These are phyloP conservation scores for Alternaria brassicicola DNA, from an alignment of 2,329 filamentous ascomycete species.

Conservation along the genomic window DNA sequence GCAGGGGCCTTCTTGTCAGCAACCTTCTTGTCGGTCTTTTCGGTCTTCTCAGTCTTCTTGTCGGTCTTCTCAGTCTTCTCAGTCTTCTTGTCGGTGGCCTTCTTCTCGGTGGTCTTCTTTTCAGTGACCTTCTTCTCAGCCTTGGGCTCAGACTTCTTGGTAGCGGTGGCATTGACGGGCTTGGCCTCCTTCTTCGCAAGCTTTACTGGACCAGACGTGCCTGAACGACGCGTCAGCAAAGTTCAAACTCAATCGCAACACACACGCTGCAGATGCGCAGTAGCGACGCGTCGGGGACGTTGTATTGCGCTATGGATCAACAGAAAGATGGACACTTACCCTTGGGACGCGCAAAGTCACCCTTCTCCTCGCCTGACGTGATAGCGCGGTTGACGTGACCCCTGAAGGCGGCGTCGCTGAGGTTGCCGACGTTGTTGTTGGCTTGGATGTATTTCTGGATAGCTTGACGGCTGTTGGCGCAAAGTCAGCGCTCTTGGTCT, in stretches of 20 bases:
- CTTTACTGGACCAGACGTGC: conserved; percentile 89
- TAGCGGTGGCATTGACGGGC: conserved; percentile 32
- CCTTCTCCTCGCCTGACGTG: conserved; percentile 81
- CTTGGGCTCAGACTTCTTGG: conserved; percentile 41
- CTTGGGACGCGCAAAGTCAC: conserved; percentile 88
- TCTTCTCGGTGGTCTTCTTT: conserved; percentile 31
- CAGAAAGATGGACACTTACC: conserved; percentile 62
- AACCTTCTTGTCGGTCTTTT: conserved; percentile 42
- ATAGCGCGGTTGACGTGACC: conserved; percentile 86
- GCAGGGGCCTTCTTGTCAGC: conserved; percentile 30
- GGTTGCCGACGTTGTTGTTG: conserved; percentile 69
- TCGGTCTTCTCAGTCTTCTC: conserved; percentile 39
- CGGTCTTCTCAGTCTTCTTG: conserved; percentile 40
- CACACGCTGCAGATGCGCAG: background rate
- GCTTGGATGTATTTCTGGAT: conserved; percentile 77
- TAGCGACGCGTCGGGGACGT: background rate
- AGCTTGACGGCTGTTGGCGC: conserved; percentile 65
- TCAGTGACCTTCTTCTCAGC: conserved; percentile 40
- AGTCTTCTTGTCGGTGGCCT: conserved; percentile 34
- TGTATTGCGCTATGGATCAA: background rate
- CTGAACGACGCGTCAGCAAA: conserved; percentile 53
- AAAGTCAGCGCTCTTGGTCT: conserved; percentile 43
- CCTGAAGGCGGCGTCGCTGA: conserved; percentile 65
- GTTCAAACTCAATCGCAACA: background rate
- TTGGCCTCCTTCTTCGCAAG: conserved; percentile 76